These are phyloP conservation scores for Solanum corneliomulleri DNA, from an alignment of 257 asterid genomes.

Conservation along the genomic window DNA sequence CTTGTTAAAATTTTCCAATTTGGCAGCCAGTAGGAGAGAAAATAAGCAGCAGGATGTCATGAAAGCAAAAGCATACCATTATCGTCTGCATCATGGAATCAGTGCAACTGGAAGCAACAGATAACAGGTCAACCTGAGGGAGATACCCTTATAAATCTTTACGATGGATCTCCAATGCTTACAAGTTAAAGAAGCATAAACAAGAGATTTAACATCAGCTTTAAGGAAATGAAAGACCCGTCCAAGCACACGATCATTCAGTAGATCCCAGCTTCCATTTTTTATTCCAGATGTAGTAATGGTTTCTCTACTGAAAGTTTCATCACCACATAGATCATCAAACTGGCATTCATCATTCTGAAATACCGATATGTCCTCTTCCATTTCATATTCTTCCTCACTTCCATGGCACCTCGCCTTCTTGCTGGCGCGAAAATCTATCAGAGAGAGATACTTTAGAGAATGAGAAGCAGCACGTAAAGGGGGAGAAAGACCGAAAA, in stretches of 20 bases:
- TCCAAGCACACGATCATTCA: constrained; percentile 69
- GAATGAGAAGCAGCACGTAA: background rate
- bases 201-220: constrained; percentile 70
- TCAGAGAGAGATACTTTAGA: constrained; percentile 22
- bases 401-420: constrained; percentile 49
- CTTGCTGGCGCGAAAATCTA: constrained; percentile 53
- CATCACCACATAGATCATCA: constrained; percentile 55
- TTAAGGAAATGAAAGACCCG: constrained; percentile 86
- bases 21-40: background rate
- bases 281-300: constrained; percentile 26
- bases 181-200: constrained; percentile 72
- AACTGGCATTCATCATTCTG: constrained; percentile 36
- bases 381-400: constrained; percentile 60
- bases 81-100: constrained; percentile 50
- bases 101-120: constrained; percentile 49
- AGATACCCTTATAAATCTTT: constrained; percentile 45
- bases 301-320: constrained; percentile 30
- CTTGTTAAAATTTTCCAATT: background rate
- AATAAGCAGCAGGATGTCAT: background rate
- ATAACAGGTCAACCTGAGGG: constrained; percentile 61
- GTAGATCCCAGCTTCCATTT: constrained; percentile 60
- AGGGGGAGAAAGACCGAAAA: background rate
- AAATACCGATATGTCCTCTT: constrained; percentile 24
- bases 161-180: constrained; percentile 79
- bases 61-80: constrained; percentile 40